Evolutionary conservation across 1,284 basidiomycete genomes (phyloP).

Genomic region (Trichosporon ovoides): DNA sequence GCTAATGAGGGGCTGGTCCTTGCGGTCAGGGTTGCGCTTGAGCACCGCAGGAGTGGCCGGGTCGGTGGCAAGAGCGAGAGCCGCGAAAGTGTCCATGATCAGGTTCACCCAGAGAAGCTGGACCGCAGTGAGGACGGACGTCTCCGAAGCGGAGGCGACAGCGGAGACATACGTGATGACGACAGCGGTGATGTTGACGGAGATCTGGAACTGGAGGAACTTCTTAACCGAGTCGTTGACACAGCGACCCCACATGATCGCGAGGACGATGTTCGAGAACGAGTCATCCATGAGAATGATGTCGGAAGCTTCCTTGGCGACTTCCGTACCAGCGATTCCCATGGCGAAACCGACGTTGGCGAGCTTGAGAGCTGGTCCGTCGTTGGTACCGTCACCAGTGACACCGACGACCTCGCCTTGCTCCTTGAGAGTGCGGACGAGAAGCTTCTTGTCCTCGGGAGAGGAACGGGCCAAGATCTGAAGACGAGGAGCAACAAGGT

Average conservation of each 20-base stretch:
- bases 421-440: slow-evolving; percentile 81
- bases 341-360: slow-evolving; percentile 94
- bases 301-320: slow-evolving; percentile 97
- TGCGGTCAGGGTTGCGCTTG: slow-evolving; percentile 83
- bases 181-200: slow-evolving; percentile 92
- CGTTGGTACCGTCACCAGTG: slow-evolving; percentile 97
- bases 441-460: slow-evolving; percentile 90
- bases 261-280: slow-evolving; percentile 90
- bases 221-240: slow-evolving; percentile 97
- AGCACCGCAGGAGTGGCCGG: slow-evolving; percentile 77
- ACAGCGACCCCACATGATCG: slow-evolving; percentile 98
- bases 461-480: slow-evolving; percentile 83
- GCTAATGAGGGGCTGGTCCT: slow-evolving; percentile 80
- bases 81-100: slow-evolving; percentile 97
- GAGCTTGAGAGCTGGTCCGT: slow-evolving; percentile 92
- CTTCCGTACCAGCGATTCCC: slow-evolving; percentile 98
- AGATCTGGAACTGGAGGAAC: slow-evolving; percentile 97
- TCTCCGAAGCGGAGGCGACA: slow-evolving; percentile 68
- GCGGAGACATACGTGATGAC: slow-evolving; percentile 89
- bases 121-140: slow-evolving; percentile 86
- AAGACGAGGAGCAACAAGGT: slow-evolving; percentile 54
- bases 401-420: slow-evolving; percentile 93
- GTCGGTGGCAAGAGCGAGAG: slow-evolving; percentile 92
- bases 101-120: slow-evolving; percentile 72
- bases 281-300: slow-evolving; percentile 99